A percentile compares a stretch with the other conserved stretches of the same genome.
phyloP scores from a whole-genome alignment of 495 filamentous ascomycete genomes.

The Podospora appendiculata region DNA sequence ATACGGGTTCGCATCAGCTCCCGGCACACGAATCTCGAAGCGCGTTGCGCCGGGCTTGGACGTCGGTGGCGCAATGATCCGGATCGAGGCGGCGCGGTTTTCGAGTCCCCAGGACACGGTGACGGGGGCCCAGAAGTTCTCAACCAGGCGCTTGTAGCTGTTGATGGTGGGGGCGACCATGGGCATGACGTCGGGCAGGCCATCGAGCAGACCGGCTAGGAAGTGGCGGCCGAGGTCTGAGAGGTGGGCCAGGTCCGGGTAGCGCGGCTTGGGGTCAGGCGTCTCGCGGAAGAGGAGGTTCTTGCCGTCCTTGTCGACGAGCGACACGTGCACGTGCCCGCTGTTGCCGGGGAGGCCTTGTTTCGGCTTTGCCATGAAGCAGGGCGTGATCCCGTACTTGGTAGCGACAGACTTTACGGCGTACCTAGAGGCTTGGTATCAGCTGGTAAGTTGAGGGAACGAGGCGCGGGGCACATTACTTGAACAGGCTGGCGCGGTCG shows the following conservation, averaged over 20 bases:
- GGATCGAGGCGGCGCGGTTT: conserved; percentile 85
- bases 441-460: neutral
- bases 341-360: conserved; percentile 86
- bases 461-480: conserved; percentile 38
- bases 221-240: conserved; percentile 90
- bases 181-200: conserved; percentile 92
- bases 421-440: conserved; percentile 44
- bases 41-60: conserved; percentile 75
- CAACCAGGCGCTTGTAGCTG: conserved; percentile 93
- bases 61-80: conserved; percentile 82
- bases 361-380: conserved; percentile 98
- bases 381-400: conserved; percentile 85
- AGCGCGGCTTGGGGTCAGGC: conserved; percentile 59
- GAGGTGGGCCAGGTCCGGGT: conserved; percentile 67
- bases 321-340: conserved; percentile 89
- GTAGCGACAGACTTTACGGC: conserved; percentile 78
- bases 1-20: conserved; percentile 84
- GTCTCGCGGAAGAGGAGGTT: conserved; percentile 74
- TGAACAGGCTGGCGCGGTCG: conserved; percentile 86
- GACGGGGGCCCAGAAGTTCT: conserved; percentile 98
- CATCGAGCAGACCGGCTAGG: conserved; percentile 81
- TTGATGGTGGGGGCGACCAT: conserved; percentile 90
- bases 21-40: conserved; percentile 85
- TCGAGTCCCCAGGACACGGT: conserved; percentile 96
- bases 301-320: conserved; percentile 59